Evolutionary conservation across 192 early-diverging fungal species (phyloP), one percentile per base, ranked within the genome.

Genomic region (Umbelopsis ramanniana): DNA sequence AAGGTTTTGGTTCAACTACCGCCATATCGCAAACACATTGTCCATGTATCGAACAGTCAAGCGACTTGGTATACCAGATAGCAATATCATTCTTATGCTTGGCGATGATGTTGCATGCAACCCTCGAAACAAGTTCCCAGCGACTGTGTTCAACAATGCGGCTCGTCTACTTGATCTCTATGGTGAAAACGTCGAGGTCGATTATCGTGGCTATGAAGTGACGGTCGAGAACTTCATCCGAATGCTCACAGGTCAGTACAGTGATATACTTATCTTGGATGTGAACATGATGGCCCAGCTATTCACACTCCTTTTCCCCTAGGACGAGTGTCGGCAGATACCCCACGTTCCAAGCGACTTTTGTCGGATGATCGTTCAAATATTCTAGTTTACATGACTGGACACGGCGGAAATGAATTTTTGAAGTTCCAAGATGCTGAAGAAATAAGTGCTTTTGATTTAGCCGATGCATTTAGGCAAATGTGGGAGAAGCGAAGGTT

Each of bases 41-140:
- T 97, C 97, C 21, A 97, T 99, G 85, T 99, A 99, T 83, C 90
- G 95, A n/a, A 97, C 96, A 9, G 96, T 99, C 29, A 97, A 99
- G 73, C 89, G 96, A 26, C 87, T 99, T 33, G 98, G 98, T 24
- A 99, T 99, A 70, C 98, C 98, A 0, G 98, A 99, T 80, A 95
- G 93, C 10, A 95, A 97, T 82, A 98, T 99, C 75, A 95, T 99
- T 53, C 89, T 99, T n/a, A 98, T 99, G 96, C 89, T 99, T 7
- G 94, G 96, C 2, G 98, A 99, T 78, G 98, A 99, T 80, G 92
- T 97, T n/a, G 95, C 97, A 0, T 99, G 98, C 85, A 99, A 99
- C 77, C 84, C 96, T 3, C 88, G 98, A 63, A 99, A 99, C 78
- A 88, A 86, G 38, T 92, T 92, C 69, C 94, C 96, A 0, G 98